Evolutionary conservation across 441 rosid species (phyloP).

Genomic region (Aquilaria agallochum): DNA sequence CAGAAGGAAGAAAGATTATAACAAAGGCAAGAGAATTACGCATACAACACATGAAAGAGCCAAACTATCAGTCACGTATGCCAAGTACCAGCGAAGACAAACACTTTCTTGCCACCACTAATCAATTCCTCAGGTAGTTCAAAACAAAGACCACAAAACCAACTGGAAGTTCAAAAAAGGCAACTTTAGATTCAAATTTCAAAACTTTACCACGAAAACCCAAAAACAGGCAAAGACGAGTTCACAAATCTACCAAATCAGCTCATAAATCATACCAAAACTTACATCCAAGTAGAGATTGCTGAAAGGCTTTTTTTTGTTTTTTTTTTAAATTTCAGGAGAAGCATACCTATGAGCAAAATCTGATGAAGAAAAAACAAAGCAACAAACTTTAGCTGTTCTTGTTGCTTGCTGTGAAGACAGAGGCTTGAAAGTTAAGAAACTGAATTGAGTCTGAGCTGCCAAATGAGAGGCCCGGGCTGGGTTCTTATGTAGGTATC

Average conservation of each 20-base stretch:
- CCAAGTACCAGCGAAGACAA: too few species aligned
- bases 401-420: conserved; percentile 4
- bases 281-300: neutral
- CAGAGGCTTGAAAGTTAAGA: neutral
- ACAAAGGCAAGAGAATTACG: too few species aligned
- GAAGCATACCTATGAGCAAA: conserved; percentile 27
- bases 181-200: conserved; percentile 14
- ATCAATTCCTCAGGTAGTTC: too few species aligned
- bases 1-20: conserved; percentile 2
- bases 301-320: neutral
- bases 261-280: neutral
- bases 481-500: conserved; percentile 21
- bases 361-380: conserved; percentile 4
- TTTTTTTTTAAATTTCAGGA: neutral
- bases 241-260: neutral
- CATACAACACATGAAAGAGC: too few species aligned
- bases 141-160: too few species aligned
- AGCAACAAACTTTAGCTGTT: neutral
- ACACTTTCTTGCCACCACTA: too few species aligned
- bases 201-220: conserved; percentile 11
- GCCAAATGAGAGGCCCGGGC: neutral
- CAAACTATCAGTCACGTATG: too few species aligned
- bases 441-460: conserved; percentile 12
- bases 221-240: conserved; percentile 6
- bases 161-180: neutral